Percentiles rank a stretch among this genome's conserved stretches.
Conservation (phyloP, 306 rosid species). For the Acmispon strigosus region DNA sequence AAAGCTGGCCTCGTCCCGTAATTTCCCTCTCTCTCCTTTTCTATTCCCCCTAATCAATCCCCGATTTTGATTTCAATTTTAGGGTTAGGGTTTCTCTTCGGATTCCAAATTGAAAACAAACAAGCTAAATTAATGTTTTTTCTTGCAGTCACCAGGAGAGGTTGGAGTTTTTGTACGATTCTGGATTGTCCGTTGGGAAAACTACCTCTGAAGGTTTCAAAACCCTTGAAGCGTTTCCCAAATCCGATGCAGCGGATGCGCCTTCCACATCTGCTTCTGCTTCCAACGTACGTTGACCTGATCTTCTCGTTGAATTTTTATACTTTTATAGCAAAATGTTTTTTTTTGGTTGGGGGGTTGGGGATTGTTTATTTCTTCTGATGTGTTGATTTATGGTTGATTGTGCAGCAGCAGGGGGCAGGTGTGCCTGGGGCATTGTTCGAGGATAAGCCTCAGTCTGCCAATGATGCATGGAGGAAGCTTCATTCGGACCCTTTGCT, state of each 20-base stretch:
- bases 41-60: background rate
- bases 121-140: background rate
- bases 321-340: background rate
- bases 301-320: background rate
- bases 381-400: background rate
- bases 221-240: conserved; percentile 62
- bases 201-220: conserved; percentile 63
- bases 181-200: conserved; percentile 83
- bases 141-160: conserved; percentile 73
- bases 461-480: conserved; percentile 95
- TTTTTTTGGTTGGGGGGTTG: background rate
- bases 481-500: conserved; percentile 93
- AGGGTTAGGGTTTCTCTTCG: background rate
- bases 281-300: conserved; percentile 27
- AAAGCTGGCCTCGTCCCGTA: conserved; percentile 96
- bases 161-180: conserved; percentile 83
- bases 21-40: background rate
- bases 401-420: conserved; percentile 32
- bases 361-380: background rate
- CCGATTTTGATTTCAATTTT: background rate
- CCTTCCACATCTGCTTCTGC: conserved; percentile 50
- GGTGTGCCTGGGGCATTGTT: conserved; percentile 77
- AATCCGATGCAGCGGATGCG: conserved; percentile 34
- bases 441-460: conserved; percentile 87
- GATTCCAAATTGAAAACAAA: background rate